Evolutionary conservation across 495 filamentous ascomycete genomes (phyloP).

Genomic region (Penicillium odoratum): DNA sequence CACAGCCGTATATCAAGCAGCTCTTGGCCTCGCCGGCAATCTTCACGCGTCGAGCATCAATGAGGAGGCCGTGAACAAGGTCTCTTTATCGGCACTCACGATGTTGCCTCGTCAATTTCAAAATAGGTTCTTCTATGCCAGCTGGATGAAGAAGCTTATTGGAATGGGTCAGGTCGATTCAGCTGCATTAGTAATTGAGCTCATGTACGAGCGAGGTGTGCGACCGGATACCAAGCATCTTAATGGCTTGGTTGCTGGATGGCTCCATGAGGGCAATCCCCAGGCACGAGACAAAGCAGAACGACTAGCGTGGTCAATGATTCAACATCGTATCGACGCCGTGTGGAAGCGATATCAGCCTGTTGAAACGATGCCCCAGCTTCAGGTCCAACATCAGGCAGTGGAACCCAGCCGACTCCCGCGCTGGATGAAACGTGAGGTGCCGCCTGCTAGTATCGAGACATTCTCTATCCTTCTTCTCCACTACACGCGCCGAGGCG

Average conservation of each 20-base stretch:
- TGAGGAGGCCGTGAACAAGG: conserved; percentile 48
- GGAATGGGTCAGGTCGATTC: conserved; percentile 69
- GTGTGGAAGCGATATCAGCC: conserved; percentile 45
- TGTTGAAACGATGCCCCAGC: conserved; percentile 15
- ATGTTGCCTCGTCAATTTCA: conserved; percentile 61
- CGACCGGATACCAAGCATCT: conserved; percentile 66
- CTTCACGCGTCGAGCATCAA: conserved; percentile 50
- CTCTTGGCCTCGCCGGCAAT: conserved; percentile 43
- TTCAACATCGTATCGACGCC: conserved; percentile 61
- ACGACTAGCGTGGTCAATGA: conserved; percentile 73
- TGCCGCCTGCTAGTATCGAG: conserved; percentile 66
- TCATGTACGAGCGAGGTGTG: conserved; percentile 66
- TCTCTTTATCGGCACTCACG: conserved; percentile 51
- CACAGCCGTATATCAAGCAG: conserved; percentile 47
- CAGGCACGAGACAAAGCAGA: conserved; percentile 62
- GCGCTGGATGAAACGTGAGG: conserved; percentile 39
- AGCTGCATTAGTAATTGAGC: conserved; percentile 63
- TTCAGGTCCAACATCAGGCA: conserved; percentile 24
- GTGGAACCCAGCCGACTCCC: conserved; percentile 27
- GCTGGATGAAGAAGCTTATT: conserved; percentile 79
- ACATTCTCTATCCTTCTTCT: conserved; percentile 75
- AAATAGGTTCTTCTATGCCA: conserved; percentile 78
- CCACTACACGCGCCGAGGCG: conserved; percentile 63
- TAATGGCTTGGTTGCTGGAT: conserved; percentile 74
- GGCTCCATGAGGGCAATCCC: conserved; percentile 60